Evolutionary conservation across 345 rosid species (phyloP).

Genomic region (Acer saccharum): DNA sequence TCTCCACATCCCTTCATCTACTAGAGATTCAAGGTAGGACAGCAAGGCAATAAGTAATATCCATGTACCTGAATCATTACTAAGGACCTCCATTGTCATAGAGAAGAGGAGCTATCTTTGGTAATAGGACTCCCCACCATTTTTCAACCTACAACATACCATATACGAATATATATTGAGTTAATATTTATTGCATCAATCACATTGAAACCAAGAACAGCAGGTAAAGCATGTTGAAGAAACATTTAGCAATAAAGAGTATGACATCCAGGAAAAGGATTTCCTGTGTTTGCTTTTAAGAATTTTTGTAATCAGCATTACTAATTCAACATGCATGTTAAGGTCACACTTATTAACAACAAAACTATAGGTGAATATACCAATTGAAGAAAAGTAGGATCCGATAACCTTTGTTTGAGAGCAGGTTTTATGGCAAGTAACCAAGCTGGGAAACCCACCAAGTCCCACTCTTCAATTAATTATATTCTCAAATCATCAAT

Average conservation of each 20-base stretch:
- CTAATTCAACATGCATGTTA: too few species aligned
- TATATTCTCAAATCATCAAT: neutral
- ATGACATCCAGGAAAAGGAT: neutral
- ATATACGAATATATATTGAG: neutral
- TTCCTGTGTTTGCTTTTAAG: neutral
- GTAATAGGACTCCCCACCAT: conserved; percentile 87
- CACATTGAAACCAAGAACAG: neutral
- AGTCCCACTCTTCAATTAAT: conserved; percentile 80
- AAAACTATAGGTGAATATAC: conserved; percentile 13
- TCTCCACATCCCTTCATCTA: neutral
- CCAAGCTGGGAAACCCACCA: conserved; percentile 96
- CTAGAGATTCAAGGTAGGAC: neutral
- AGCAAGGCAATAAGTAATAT: neutral
- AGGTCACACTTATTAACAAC: too few species aligned
- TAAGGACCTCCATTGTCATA: conserved; percentile 82
- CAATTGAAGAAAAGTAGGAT: conserved; percentile 80
- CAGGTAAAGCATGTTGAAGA: too few species aligned
- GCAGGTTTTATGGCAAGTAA: conserved; percentile 69
- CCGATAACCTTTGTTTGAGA: conserved; percentile 68
- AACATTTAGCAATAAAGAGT: too few species aligned
- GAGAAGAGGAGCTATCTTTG: conserved; percentile 68
- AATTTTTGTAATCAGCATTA: too few species aligned
- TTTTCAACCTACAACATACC: conserved; percentile 57
- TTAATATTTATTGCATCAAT: neutral
- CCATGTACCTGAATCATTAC: conserved; percentile 83